Evolutionary conservation across 1,139 yeast genomes (phyloP), one percentile per base, ranked within the genome.

Genomic region (Saccharomyces hybrid): DNA sequence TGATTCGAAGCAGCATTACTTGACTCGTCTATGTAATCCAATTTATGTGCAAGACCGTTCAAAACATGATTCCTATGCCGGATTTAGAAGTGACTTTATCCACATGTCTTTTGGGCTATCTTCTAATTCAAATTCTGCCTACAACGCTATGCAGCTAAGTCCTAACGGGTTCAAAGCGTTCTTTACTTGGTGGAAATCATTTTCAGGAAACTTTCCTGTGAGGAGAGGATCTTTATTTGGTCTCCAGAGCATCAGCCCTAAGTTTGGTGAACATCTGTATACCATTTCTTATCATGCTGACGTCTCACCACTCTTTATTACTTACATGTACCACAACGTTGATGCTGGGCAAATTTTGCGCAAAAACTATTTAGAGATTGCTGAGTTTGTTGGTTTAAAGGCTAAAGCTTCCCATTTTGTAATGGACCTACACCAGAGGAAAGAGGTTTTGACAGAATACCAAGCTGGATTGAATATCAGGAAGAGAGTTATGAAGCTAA

Each of bases 361-460:
- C 24, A 78, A 79, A 49, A 73, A 75, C 49, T 76, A 76, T 53
- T 72, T 76, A 42, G 75, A 83, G 48, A 80, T 84, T 1, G 79
- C 86, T 19, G 68, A 69, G 48, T 68, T 59, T 60, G 85, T 90
- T 2, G 99, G 98, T 6, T 65, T 90, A 42, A 93, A 93, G 69
- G 89, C 86, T 2, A 83, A 82, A 60, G 80, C 86, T 28, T 76
- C 80, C 3, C 75, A 76, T 6, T 88, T 91, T 64, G 71, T 78
- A 2, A 75, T 93, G 73, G 98, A 91, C 66, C 70, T 91, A 38
- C 98, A 93, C 66, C 97, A 86, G 64, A 76, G 96, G 50, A 85
- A 88, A 61, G 93, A 88, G 65, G 77, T 84, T 24, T 75, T 81
- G 3, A 76, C 79, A 2, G 82, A 82, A 62, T 77, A 80, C 34